Base-by-base conservation (phyloP, 768 basidiomycete species). In the Amylocystis lapponica region DNA sequence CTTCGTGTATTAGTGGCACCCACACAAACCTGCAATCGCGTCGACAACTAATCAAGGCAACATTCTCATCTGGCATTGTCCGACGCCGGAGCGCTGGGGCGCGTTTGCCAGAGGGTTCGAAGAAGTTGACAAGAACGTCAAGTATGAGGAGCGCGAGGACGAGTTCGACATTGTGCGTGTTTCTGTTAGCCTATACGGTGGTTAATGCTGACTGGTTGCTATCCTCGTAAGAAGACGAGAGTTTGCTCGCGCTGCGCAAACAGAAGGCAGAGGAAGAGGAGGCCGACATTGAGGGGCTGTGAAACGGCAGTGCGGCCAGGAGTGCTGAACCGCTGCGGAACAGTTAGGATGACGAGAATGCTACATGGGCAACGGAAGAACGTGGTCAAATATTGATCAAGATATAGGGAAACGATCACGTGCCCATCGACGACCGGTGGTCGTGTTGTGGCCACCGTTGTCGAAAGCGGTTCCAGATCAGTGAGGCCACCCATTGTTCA, bases 21-120 rank as follows among this genome's bases (percentile, higher is more conserved):
- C 96, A 0, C 69, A 60, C 14, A 81, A 81, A 54, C 78, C 86
- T 2, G 70, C 73, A 5, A 81, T 89, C 37, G 83, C 81, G 3
- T 88, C 87, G 4, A 87, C 85, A 5, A 90, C 86, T 8, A 86
- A 82, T 45, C 76, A 81, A 48, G 90, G 89, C 3, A 93, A 86
- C 33, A 79, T 94, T 29, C 70, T 88, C 13, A 74, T 90, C 35
- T 90, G 87, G 87, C 87, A 90, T 59, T 79, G 76, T 51, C 87
- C 87, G 2, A 79, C 77, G 31, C 81, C 83, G 1, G 87, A 90
- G 58, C 72, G 86, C 48, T 99, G 95, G 94, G 88, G 92, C 26
- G 96, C 96, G 0, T 98, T 98, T 59, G 96, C 96, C 0, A 93
- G 95, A 30, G 95, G 93, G 0, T 99, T 99, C 52, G 96, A 98